Conservation (phyloP, 768 basidiomycete species). For the Mycena amicta region DNA sequence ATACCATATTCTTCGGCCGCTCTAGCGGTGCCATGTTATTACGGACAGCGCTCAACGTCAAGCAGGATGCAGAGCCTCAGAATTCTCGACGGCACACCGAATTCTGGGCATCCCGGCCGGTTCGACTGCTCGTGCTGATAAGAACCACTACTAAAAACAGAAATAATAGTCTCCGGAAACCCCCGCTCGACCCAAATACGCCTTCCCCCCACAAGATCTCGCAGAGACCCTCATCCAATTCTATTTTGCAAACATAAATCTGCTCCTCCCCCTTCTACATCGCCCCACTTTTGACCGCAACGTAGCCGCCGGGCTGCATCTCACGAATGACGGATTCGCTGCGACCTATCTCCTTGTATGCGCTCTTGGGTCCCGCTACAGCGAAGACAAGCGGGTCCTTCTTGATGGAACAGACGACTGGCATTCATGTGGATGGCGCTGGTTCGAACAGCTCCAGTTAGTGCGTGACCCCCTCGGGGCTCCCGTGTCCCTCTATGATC, state of each 20-base stretch:
- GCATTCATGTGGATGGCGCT: constrained; percentile 62
- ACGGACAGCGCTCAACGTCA: constrained; percentile 58
- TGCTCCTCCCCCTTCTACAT: constrained; percentile 68
- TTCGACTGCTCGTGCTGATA: constrained; percentile 35
- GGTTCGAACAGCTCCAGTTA: constrained; percentile 66
- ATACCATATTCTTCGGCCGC: constrained; percentile 51
- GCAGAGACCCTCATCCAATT: constrained; percentile 54
- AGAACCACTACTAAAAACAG: too few species aligned
- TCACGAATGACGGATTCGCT: constrained; percentile 48
- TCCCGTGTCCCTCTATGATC: constrained; percentile 65
- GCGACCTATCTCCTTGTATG: constrained; percentile 51
- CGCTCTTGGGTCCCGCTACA: constrained; percentile 63
- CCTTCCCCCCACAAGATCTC: constrained; percentile 59
- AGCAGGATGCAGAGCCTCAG: constrained; percentile 34
- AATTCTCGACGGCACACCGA: constrained; percentile 37
- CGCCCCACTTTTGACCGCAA: constrained; percentile 65
- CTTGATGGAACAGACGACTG: constrained; percentile 45
- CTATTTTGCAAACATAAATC: constrained; percentile 66
- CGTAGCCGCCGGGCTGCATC: constrained; percentile 52
- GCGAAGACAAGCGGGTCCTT: constrained; percentile 64
- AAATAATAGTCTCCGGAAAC: constrained; percentile 19
- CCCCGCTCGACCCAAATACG: constrained; percentile 30
- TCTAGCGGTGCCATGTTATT: constrained; percentile 56
- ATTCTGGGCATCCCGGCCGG: constrained; percentile 53
- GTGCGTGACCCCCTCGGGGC: constrained; percentile 60